phyloP scores from a whole-genome alignment of 2,329 filamentous ascomycete species.

The Boeremia exigua region DNA sequence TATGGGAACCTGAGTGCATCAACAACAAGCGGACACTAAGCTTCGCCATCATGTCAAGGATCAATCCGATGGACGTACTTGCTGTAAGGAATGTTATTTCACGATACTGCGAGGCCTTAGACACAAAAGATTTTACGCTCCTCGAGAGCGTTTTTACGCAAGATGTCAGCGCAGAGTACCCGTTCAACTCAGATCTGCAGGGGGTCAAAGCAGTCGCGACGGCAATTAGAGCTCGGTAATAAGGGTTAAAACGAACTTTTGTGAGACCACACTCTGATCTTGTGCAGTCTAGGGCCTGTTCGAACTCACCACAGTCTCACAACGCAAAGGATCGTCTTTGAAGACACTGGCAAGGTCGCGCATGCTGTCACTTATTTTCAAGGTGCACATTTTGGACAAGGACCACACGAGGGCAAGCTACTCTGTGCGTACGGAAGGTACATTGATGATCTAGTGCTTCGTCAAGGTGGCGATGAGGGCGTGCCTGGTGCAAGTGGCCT shows the following conservation, averaged over 20 bases:
- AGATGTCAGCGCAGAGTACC: conserved; percentile 51
- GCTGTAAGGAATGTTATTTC: conserved; percentile 53
- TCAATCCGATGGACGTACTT: conserved; percentile 36
- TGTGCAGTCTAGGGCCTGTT: conserved; percentile 47
- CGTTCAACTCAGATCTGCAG: conserved; percentile 43
- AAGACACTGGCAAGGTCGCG: conserved; percentile 38
- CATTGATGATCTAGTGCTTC: conserved; percentile 45
- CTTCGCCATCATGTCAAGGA: conserved; percentile 17
- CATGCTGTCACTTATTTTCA: conserved; percentile 51
- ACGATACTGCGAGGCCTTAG: conserved; percentile 54
- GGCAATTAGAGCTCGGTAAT: conserved; percentile 45
- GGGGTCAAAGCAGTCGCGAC: conserved; percentile 42
- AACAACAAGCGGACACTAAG: background rate
- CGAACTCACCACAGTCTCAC: conserved; percentile 53
- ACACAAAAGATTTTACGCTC: conserved; percentile 50
- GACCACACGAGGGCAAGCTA: conserved; percentile 49
- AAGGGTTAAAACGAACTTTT: background rate
- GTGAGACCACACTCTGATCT: background rate
- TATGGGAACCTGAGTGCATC: background rate
- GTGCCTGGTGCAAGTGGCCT: conserved; percentile 47
- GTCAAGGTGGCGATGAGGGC: conserved; percentile 33
- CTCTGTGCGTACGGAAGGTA: conserved; percentile 53
- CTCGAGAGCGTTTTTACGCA: conserved; percentile 49
- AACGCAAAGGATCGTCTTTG: conserved; percentile 49
- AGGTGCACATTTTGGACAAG: conserved; percentile 52